Base-by-base conservation (phyloP, 345 rosid species). In the Acer negundo region DNA sequence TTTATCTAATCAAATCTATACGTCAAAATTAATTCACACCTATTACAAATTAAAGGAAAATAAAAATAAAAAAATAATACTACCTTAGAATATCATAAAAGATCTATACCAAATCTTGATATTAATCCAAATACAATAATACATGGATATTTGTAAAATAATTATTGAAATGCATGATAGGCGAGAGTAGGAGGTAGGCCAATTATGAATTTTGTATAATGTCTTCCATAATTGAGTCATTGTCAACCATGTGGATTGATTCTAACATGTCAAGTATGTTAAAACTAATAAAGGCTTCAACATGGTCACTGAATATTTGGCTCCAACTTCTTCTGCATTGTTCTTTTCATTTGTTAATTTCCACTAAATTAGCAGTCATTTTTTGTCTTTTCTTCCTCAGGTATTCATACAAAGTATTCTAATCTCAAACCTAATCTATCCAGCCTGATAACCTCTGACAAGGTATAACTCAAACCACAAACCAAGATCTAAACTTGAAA, bases 181-280 rank as follows among this genome's bases (percentile, higher is more conserved):
- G 7, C 49, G 13, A 35, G 72, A 47, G 40, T 40, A 55, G 38
- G 6, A 9, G 22, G 72, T 23, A 5, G 56, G 71, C 72, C 72
- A 22, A 46, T 3, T 17, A 6, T 10, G 28, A n/a, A 67, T 40
- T 6, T 40, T 40, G 69, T 35, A 19, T 4, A 40, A 62, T 24
- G 31, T 10, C 6, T 10, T 26, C 16, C 38, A 64, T 13, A 40
- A 72, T 58, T n/a, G 75, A 59, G 75, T 26, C 56, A 63, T 66
- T 31, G 44, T 38, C 75, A 62, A 19, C 49, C 82, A 80, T 70
- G 79, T 80, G 79, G 58, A 20, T 69, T 55, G 28, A 80, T 42
- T 67, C 75, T 59, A 28, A 56, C 19, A 26, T 31, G 7, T 20
- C 64, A 22, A 53, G 40, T 62, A 53, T 53, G n/a, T 53, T 53